Evolutionary conservation across 331 rosid species (phyloP), one percentile per base, ranked within the genome.

Genomic region (Rhamnella rubrinervis): DNA sequence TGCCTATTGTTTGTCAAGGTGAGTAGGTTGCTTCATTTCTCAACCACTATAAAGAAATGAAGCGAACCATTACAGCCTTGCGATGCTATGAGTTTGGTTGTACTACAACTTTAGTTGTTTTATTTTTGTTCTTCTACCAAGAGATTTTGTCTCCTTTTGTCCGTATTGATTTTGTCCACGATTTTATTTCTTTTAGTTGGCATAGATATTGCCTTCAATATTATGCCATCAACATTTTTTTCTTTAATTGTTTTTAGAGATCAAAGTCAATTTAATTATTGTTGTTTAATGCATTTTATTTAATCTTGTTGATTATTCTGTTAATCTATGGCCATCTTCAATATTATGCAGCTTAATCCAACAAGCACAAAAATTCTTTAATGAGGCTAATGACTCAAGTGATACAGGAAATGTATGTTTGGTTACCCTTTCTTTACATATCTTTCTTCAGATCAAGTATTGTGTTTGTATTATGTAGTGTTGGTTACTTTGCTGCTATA

Each of bases 1-100:
- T 78, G 89, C 97, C 28, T 89, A 81, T 67, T 89, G 95, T 83
- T 79, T 87, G 71, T 89, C 96, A 82, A 83, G 97, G 97, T 95
- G 83, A 56, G 66, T 46, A 35, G 35, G 23, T 31, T 66, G 16
- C 56, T 51, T 17, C 31, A 6, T 21, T 55, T 39, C 8, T 31
- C 8, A 44, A 17, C 39, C 61, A 66, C 52, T 17, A 16, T 66
- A 21, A 18, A n/a, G 52, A 19, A 52, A 15, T 41, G 58, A 53
- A 53, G 16, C 20, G 18, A 25, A 38, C 17, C 20, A 50, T 49
- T 47, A 47, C n/a, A 25, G 56, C 38, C 49, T 51, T 28, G 26
- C 8, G 9, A 3, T 12, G 14, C 67, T 40, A 19, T 12, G 44
- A 28, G 15, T 18, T 65, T 51, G 44, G 6, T 65, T n/a, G 2